A percentile compares a stretch with the other conserved stretches of the same genome.
phyloP scores from a whole-genome alignment of 2,329 filamentous ascomycete species.

The Fusarium sp. region DNA sequence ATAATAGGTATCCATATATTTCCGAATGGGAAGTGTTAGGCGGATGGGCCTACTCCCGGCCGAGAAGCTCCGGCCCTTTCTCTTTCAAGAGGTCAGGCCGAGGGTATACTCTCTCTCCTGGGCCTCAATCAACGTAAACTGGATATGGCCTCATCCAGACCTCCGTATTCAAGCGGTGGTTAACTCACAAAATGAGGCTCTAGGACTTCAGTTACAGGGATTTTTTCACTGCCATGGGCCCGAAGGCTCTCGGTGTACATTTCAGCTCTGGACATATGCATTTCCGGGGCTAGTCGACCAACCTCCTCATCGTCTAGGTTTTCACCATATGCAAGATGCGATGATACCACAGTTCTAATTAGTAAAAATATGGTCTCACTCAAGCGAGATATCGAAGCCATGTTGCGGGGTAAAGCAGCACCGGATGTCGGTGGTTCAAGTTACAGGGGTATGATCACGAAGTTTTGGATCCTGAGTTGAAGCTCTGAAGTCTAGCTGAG shows the following conservation, averaged over 20 bases:
- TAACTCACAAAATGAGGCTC: background rate
- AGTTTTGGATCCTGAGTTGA: background rate
- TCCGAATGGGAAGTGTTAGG: accelerated
- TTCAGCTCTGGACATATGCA: background rate
- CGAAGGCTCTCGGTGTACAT: background rate
- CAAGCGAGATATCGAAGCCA: background rate
- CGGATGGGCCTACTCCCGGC: background rate
- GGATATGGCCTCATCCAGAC: background rate
- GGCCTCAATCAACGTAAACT: too few species aligned
- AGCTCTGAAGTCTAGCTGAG: accelerated
- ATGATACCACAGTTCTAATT: background rate
- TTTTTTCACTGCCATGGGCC: background rate
- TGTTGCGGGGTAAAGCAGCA: background rate
- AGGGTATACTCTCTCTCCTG: too few species aligned
- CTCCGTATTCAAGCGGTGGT: background rate
- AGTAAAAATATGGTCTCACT: background rate
- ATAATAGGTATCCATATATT: background rate
- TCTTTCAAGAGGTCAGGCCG: too few species aligned
- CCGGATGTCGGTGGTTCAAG: background rate
- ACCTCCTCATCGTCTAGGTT: background rate
- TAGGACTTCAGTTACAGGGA: background rate
- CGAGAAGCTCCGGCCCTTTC: background rate
- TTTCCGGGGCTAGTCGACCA: background rate
- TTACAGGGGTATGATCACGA: background rate
- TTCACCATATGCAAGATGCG: background rate